These are phyloP conservation scores for Podaxis sp. DNA, from an alignment of 768 basidiomycete species.

Conservation along the genomic window DNA sequence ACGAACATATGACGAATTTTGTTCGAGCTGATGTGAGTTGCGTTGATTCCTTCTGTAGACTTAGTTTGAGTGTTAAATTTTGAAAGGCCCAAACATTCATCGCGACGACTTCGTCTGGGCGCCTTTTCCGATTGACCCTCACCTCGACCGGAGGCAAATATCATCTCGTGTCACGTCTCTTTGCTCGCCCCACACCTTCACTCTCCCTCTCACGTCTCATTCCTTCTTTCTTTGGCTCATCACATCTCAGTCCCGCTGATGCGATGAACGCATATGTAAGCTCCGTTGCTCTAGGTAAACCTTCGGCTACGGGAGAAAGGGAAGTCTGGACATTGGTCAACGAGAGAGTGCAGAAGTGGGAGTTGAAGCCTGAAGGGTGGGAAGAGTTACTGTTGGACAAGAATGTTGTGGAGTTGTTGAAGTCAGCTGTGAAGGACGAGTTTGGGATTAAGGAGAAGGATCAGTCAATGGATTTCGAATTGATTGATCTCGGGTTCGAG, in stretches of 20 bases:
- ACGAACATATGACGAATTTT: conserved; percentile 67
- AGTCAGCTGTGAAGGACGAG: conserved; percentile 44
- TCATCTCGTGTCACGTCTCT: conserved; percentile 56
- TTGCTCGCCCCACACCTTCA: conserved; percentile 54
- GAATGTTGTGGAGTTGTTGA: conserved; percentile 52
- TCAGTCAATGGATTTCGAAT: conserved; percentile 64
- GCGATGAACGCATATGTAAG: conserved; percentile 55
- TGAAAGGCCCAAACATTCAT: conserved; percentile 64
- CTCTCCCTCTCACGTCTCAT: conserved; percentile 41
- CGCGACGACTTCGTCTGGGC: conserved; percentile 66
- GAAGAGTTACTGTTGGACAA: conserved; percentile 61
- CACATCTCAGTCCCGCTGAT: conserved; percentile 37
- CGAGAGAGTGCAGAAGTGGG: conserved; percentile 71
- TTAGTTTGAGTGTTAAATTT: conserved; percentile 7
- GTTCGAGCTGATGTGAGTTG: conserved; percentile 60
- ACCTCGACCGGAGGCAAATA: conserved; percentile 71
- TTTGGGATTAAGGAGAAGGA: conserved; percentile 41
- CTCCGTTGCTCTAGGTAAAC: conserved; percentile 54
- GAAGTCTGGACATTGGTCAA: conserved; percentile 72
- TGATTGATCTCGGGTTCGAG: conserved; percentile 67
- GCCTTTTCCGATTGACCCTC: conserved; percentile 61
- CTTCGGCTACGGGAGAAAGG: conserved; percentile 42
- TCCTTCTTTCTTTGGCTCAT: conserved; percentile 41
- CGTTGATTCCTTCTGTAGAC: not conserved
- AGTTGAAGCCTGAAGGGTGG: conserved; percentile 64